Percentiles rank a stretch among this genome's conserved stretches.
phyloP scores from a whole-genome alignment of 129 eudicot species.

The Chrysanthemum lavandulifolium region DNA sequence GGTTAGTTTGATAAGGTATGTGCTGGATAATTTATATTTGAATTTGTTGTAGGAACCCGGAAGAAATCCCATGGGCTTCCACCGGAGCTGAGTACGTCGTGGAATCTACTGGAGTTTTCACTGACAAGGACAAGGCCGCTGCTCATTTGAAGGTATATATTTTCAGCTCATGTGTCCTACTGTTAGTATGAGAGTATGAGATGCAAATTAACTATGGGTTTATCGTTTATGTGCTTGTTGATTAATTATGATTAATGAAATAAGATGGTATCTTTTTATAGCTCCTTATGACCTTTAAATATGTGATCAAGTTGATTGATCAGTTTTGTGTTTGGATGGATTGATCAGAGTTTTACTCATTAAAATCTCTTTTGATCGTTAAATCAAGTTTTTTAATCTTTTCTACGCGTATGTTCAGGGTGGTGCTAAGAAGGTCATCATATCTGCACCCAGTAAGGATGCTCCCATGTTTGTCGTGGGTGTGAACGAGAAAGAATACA shows the following conservation, averaged over 20 bases:
- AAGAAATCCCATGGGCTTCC: slow-evolving; percentile 59
- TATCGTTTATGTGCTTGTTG: too few species aligned
- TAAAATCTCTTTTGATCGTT: too few species aligned
- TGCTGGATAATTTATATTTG: not conserved
- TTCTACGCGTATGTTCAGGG: slow-evolving; percentile 36
- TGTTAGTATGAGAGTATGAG: too few species aligned
- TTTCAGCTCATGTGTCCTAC: not conserved
- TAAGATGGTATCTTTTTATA: too few species aligned
- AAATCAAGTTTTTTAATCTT: not conserved
- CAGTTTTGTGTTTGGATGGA: not conserved
- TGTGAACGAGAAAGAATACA: slow-evolving; percentile 77
- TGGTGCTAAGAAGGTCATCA: slow-evolving; percentile 72
- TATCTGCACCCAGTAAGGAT: slow-evolving; percentile 72
- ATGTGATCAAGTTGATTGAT: too few species aligned
- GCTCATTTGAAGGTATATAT: slow-evolving; percentile 52
- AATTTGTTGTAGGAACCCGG: slow-evolving; percentile 44
- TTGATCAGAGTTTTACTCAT: too few species aligned
- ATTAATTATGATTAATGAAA: too few species aligned
- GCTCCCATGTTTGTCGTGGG: slow-evolving; percentile 83
- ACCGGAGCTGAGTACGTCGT: slow-evolving; percentile 55
- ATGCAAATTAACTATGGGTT: too few species aligned
- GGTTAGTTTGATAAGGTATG: too few species aligned
- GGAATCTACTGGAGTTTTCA: slow-evolving; percentile 60
- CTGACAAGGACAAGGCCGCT: slow-evolving; percentile 69
- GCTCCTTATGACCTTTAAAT: not conserved